Evolutionary conservation across 148 eudicot genomes (phyloP).

Genomic region (Cornus kousa): DNA sequence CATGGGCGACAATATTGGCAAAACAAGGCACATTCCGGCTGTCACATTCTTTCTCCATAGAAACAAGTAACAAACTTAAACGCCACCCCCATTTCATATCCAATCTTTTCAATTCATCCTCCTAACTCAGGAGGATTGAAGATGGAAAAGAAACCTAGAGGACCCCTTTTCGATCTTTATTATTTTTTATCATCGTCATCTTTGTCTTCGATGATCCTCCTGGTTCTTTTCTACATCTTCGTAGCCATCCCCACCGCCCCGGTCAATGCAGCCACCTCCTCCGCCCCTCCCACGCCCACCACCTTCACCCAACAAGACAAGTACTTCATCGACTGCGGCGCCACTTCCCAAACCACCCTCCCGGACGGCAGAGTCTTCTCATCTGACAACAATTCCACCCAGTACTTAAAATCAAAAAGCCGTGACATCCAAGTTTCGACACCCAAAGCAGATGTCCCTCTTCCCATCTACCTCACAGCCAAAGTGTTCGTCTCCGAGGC

Average conservation of each 20-base stretch:
- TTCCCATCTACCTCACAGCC: conserved; percentile 55
- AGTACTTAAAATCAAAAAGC: conserved; percentile 38
- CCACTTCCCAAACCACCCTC: conserved; percentile 38
- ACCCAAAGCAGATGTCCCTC: conserved; percentile 37
- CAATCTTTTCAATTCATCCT: conserved; percentile 2
- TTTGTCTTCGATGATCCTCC: conserved; percentile 9
- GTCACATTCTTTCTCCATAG: conserved; percentile 1
- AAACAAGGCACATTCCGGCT: background rate
- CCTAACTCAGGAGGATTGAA: conserved; percentile 10
- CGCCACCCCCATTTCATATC: background rate
- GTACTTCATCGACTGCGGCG: conserved; percentile 64
- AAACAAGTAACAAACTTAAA: background rate
- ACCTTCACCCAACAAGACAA: conserved; percentile 67
- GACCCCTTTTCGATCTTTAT: background rate
- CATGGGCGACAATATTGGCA: conserved; percentile 9
- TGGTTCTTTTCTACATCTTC: conserved; percentile 23
- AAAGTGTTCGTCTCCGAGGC: conserved; percentile 65
- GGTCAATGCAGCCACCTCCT: background rate
- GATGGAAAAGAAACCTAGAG: conserved; percentile 17
- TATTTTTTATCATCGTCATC: background rate
- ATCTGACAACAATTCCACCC: conserved; percentile 50
- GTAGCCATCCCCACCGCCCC: background rate
- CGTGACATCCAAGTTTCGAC: conserved; percentile 36
- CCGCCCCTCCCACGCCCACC: conserved; percentile 16
- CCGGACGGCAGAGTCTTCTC: conserved; percentile 47